Evolutionary conservation across 768 basidiomycete genomes (phyloP), one percentile per base, ranked within the genome.

Genomic region (Terana coerulea): DNA sequence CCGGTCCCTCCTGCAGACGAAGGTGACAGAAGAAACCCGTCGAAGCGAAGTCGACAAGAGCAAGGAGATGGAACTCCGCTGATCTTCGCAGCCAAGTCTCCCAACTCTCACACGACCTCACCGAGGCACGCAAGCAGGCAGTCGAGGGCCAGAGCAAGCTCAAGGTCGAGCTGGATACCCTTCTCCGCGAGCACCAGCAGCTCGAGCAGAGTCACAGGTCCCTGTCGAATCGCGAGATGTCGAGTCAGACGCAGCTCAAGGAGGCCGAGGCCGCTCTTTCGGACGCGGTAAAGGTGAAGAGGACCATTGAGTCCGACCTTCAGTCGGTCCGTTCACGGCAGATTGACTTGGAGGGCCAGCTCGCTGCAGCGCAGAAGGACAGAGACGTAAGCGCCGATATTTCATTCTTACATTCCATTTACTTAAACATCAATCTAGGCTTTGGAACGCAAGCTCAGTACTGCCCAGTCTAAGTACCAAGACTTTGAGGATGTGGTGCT

Each of bases 401-500:
- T 39, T n/a, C 22, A 36, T 33, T 44, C 28, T 51, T 26, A 47
- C 39, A 21, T 49, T 11, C 40, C 41, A 30, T 50, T n/a, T n/a
- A n/a, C n/a, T n/a, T n/a, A n/a, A n/a, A n/a, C n/a, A n/a, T n/a
- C n/a, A n/a, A n/a, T n/a, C 5, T 59, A 97, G 91, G 75, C 71
- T 36, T 70, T 91, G 42, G 91, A 95, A 57, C 84, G 86, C 33
- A 86, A 94, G 64, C 69, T 95, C n/a, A 65, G 73, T 0, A 68
- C 77, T 19, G 79, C 87, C 5, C 87, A 90, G 60, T 75, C 78
- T 30, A 91, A 91, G 60, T 87, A 86, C 53, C 81, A 88, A 51
- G 85, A 88, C 51, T 86, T 93, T 50, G 95, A 99, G 67, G 95
- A 98, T 62, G 79, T 86, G 0, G 79, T 91, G 1, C 75, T 97